A percentile compares a stretch with the other conserved stretches of the same genome.
Conservation (phyloP, 140 eudicot genomes). For the Oenanthe javanica region DNA sequence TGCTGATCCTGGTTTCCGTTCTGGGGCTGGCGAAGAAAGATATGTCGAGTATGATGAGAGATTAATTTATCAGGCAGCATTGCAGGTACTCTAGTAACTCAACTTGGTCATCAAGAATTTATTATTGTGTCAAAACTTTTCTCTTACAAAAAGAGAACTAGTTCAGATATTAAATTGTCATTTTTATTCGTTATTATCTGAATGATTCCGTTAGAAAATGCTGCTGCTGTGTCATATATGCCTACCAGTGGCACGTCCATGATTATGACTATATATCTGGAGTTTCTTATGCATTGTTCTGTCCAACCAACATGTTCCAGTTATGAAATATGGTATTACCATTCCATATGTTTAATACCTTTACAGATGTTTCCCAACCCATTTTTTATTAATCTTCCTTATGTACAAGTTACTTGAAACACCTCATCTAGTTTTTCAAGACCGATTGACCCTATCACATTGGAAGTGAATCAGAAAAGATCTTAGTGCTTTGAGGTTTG, state of each 20-base stretch:
- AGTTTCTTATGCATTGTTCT: neutral
- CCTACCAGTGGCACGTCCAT: neutral
- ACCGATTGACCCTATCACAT: neutral
- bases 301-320: neutral
- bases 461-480: neutral
- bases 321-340: neutral
- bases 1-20: constrained; percentile 32
- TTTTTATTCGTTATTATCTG: neutral
- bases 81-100: constrained; percentile 38
- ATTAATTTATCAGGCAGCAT: constrained; percentile 59
- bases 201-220: neutral
- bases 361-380: neutral
- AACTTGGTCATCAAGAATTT: neutral
- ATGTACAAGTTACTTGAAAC: neutral
- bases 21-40: constrained; percentile 43
- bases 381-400: neutral
- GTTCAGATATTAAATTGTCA: neutral
- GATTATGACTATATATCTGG: neutral
- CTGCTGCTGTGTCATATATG: neutral
- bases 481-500: neutral
- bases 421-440: neutral
- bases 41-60: constrained; percentile 51
- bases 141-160: neutral
- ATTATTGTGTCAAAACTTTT: neutral
- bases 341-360: neutral